Percentiles rank a stretch among this genome's conserved stretches.
These are phyloP conservation scores for Ogataea hybrid DNA, from an alignment of 1,139 yeast species.

Conservation along the genomic window DNA sequence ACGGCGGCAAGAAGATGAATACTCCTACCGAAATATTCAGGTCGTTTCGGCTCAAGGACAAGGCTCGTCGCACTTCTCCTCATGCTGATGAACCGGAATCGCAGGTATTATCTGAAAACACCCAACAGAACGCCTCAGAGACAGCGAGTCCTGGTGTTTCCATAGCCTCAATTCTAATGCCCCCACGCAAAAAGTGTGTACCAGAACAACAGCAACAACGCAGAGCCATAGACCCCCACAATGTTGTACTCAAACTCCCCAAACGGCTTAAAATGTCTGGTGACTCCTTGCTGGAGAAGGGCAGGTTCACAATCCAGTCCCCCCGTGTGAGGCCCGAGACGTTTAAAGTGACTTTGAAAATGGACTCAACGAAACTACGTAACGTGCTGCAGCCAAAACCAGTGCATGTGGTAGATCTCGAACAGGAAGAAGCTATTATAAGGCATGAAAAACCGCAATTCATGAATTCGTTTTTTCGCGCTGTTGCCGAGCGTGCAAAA, in stretches of 20 bases:
- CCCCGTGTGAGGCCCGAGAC: constrained; percentile 12
- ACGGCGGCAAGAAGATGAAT: constrained; percentile 7
- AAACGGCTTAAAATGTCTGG: background rate
- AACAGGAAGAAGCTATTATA: background rate
- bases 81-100: too few species aligned
- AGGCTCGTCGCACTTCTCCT: background rate
- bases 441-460: constrained; percentile 1
- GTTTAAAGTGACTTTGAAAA: constrained; percentile 28
- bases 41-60: constrained; percentile 11
- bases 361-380: constrained; percentile 19
- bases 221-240: constrained; percentile 4
- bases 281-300: constrained; percentile 9
- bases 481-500: constrained; percentile 14
- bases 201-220: background rate
- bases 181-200: background rate
- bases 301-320: constrained; percentile 15
- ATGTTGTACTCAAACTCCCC: constrained; percentile 1
- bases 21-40: constrained; percentile 21
- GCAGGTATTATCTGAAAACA: too few species aligned
- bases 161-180: constrained; percentile 4
- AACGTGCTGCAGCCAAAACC: background rate
- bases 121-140: too few species aligned
- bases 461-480: constrained; percentile 18
- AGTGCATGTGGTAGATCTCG: constrained; percentile 2
- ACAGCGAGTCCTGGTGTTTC: background rate